Percentiles rank a stretch among this genome's conserved stretches.
Evolutionary conservation across 768 basidiomycete genomes (phyloP).

Genomic region (Porpolomopsis calyptriformis): DNA sequence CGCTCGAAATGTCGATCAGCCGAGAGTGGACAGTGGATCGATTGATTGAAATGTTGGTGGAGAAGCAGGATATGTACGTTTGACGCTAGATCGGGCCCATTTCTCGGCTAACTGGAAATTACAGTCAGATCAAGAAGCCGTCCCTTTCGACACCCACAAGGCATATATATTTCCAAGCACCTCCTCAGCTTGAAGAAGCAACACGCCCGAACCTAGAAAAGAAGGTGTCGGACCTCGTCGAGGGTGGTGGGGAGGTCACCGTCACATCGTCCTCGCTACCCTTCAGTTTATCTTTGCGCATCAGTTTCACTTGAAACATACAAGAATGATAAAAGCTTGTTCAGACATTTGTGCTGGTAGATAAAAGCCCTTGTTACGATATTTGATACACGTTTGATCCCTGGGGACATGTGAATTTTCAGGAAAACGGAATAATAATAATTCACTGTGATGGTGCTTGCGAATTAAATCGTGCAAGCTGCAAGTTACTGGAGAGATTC

Average conservation of each 20-base stretch:
- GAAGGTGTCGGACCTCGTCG: constrained; percentile 72
- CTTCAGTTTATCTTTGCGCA: constrained; percentile 66
- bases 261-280: constrained; percentile 87
- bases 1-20: constrained; percentile 61
- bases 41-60: constrained; percentile 78
- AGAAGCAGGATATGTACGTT: constrained; percentile 83
- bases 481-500: no score
- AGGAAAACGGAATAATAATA: no score
- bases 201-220: constrained; percentile 89
- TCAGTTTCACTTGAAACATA: constrained; percentile 35
- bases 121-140: constrained; percentile 93
- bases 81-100: background rate
- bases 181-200: constrained; percentile 79
- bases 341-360: no score
- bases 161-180: constrained; percentile 88
- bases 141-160: constrained; percentile 69
- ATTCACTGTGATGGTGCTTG: no score
- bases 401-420: no score
- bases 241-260: constrained; percentile 64
- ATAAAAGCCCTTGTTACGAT: no score
- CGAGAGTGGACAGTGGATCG: constrained; percentile 72
- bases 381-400: no score
- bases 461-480: no score
- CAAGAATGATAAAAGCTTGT: no score
- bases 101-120: constrained; percentile 9